Conservation (phyloP, 768 basidiomycete genomes). For the Rhizopogon sp. region DNA sequence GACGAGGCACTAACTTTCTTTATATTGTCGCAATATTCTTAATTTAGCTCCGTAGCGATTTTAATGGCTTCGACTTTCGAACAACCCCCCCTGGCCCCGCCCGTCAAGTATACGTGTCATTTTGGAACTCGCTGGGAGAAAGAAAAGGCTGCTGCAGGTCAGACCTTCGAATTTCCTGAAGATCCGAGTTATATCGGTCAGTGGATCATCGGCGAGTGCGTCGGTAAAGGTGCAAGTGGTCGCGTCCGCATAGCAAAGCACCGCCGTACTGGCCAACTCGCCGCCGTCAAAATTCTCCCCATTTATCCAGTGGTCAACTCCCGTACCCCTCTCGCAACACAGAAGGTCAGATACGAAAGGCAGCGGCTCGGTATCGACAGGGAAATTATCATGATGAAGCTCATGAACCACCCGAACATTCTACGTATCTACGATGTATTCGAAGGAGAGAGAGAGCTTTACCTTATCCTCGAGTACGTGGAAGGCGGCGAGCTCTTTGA, state of each 20-base stretch:
- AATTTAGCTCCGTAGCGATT: constrained; percentile 1
- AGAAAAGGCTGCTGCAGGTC: constrained; percentile 78
- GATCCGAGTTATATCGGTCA: constrained; percentile 87
- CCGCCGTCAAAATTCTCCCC: constrained; percentile 94
- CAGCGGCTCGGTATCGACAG: constrained; percentile 83
- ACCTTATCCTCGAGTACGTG: constrained; percentile 91
- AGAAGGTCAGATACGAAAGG: constrained; percentile 72
- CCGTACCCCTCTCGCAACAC: constrained; percentile 59
- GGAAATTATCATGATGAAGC: constrained; percentile 99
- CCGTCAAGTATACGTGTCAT: constrained; percentile 65
- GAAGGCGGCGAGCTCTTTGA: constrained; percentile 97
- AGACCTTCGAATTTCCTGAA: constrained; percentile 74
- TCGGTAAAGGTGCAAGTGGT: constrained; percentile 91
- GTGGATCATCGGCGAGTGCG: constrained; percentile 90
- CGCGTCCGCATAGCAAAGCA: constrained; percentile 94
- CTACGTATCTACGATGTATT: constrained; percentile 94
- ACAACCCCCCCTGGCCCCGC: constrained; percentile 65
- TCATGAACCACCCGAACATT: constrained; percentile 97
- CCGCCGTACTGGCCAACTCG: constrained; percentile 79
- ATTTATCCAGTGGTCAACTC: constrained; percentile 73
- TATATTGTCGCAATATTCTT: not conserved
- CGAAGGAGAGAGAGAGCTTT: constrained; percentile 87
- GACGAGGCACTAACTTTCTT: constrained; percentile 9
- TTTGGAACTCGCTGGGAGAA: constrained; percentile 83
- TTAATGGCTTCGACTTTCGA: constrained; percentile 29